Percentiles rank a stretch among this genome's conserved stretches.
phyloP scores from a whole-genome alignment of 2,329 filamentous ascomycete genomes.

The Aspergillus sp. region DNA sequence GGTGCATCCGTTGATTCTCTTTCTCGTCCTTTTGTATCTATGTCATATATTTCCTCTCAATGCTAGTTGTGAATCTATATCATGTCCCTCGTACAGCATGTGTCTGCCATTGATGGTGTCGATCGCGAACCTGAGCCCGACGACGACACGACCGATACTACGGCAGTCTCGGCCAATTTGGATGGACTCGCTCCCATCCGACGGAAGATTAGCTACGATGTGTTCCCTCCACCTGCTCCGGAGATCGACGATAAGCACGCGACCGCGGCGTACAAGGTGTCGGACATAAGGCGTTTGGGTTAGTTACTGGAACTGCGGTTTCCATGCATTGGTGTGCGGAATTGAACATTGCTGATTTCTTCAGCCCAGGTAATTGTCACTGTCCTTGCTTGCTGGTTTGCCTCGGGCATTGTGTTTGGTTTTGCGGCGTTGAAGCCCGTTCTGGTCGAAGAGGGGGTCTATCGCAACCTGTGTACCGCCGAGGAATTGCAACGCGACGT shows the following conservation, averaged over 20 bases:
- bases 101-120: slow-evolving; percentile 50
- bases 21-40: background rate
- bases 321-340: background rate
- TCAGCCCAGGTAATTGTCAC: slow-evolving; percentile 62
- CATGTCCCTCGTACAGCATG: slow-evolving; percentile 56
- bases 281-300: slow-evolving; percentile 37
- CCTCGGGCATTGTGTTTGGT: slow-evolving; percentile 78
- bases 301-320: background rate
- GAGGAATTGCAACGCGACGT: slow-evolving; percentile 50
- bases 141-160: slow-evolving; percentile 18
- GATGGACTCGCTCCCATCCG: slow-evolving; percentile 14
- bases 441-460: slow-evolving; percentile 71
- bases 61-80: background rate
- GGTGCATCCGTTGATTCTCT: background rate
- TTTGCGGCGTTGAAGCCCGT: slow-evolving; percentile 83
- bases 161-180: slow-evolving; percentile 6
- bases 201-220: slow-evolving; percentile 41
- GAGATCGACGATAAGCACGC: slow-evolving; percentile 42
- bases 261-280: slow-evolving; percentile 52
- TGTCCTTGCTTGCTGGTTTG: slow-evolving; percentile 71
- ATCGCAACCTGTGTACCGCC: slow-evolving; percentile 61
- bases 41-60: background rate
- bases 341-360: slow-evolving; percentile 7
- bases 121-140: slow-evolving; percentile 40
- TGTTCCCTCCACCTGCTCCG: slow-evolving; percentile 41